Evolutionary conservation across 208 protist species (phyloP).

Genomic region (Acanthamoeba triangularis): DNA sequence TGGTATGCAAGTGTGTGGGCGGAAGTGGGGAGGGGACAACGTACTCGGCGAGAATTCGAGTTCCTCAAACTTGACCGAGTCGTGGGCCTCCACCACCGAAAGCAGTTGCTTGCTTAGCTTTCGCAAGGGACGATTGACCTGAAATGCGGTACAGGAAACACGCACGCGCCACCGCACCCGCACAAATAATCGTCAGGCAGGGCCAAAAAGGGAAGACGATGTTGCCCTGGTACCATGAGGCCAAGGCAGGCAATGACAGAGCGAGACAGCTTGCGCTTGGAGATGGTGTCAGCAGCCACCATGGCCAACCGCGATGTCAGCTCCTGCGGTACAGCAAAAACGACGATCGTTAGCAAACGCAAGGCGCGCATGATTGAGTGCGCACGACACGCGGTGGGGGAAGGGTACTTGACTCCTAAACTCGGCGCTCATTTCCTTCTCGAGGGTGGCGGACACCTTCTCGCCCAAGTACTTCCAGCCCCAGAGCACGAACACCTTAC

Average conservation of each 20-base stretch:
- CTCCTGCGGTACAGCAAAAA: background rate
- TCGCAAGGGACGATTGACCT: slow-evolving; percentile 63
- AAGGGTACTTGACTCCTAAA: slow-evolving; percentile 12
- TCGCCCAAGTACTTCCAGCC: slow-evolving; percentile 71
- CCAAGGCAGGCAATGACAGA: slow-evolving; percentile 62
- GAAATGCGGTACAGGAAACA: background rate
- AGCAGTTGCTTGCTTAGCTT: slow-evolving; percentile 45
- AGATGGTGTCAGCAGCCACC: slow-evolving; percentile 71
- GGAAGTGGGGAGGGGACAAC: background rate
- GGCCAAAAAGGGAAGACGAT: background rate
- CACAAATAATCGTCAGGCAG: background rate
- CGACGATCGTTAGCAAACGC: background rate
- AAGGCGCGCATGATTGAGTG: too few relatives aligned
- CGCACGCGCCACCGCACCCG: too few relatives aligned
- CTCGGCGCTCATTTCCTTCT: slow-evolving; percentile 68
- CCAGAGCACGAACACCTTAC: slow-evolving; percentile 59
- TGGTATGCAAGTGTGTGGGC: background rate
- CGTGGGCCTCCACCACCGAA: slow-evolving; percentile 52
- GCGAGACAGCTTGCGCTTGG: slow-evolving; percentile 52
- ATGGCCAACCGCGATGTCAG: slow-evolving; percentile 45
- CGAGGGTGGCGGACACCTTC: slow-evolving; percentile 30
- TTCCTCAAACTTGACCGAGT: slow-evolving; percentile 28
- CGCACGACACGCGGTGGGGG: background rate
- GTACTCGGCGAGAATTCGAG: background rate
- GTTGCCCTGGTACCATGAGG: background rate